Conservation (phyloP, 148 eudicot species). For the Bassia scoparia region DNA sequence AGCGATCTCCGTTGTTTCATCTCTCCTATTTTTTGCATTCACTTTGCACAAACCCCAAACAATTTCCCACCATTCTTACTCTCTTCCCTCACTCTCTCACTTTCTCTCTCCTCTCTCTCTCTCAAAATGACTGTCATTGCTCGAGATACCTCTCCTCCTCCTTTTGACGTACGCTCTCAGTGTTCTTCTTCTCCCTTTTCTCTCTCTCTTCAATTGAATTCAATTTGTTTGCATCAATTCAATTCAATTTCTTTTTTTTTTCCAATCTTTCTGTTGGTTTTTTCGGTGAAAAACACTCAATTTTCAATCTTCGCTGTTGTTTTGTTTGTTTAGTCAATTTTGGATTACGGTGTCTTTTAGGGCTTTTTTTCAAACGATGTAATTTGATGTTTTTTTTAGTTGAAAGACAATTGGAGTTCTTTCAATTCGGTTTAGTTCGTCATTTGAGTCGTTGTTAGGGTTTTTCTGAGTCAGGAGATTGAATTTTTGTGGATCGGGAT, state of each 20-base stretch:
- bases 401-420: constrained; percentile 20
- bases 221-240: too few species aligned
- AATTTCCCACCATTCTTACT: constrained; percentile 18
- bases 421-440: constrained; percentile 14
- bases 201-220: too few species aligned
- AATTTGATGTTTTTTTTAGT: background rate
- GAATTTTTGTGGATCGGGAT: constrained; percentile 26
- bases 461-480: constrained; percentile 13
- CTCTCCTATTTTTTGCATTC: background rate
- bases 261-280: background rate
- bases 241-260: background rate
- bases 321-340: too few species aligned
- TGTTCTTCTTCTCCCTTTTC: background rate
- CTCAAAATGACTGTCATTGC: constrained; percentile 58
- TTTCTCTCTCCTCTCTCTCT: too few species aligned
- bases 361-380: constrained; percentile 12
- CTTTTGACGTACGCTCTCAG: constrained; percentile 45
- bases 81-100: constrained; percentile 1
- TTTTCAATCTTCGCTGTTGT: background rate
- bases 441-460: constrained; percentile 10
- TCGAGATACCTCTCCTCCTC: constrained; percentile 60
- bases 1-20: background rate
- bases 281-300: background rate
- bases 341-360: background rate
- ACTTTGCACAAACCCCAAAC: too few species aligned